Conservation (phyloP, 345 rosid genomes). For the Raphanus sativus region DNA sequence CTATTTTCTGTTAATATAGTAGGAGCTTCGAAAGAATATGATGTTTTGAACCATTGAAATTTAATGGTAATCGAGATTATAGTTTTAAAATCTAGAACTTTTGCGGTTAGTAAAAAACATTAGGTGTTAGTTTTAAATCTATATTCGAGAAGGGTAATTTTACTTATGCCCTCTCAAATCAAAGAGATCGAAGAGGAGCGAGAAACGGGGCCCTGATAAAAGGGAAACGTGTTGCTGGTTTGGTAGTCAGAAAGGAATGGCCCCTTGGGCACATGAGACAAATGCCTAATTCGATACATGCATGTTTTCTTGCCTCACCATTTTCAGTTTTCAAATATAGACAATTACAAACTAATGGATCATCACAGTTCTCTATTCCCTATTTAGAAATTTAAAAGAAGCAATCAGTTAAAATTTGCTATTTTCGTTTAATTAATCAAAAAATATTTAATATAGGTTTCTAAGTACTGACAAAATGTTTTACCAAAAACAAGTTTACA, state of each 20-base stretch:
- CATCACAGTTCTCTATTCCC: not conserved
- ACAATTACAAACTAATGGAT: not conserved
- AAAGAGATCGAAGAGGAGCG: constrained; percentile 1
- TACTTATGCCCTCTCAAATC: not conserved
- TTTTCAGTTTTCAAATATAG: constrained; percentile 9
- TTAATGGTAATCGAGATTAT: not conserved
- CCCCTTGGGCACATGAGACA: constrained; percentile 31
- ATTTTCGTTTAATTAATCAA: not conserved
- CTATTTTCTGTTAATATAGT: not conserved
- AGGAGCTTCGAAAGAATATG: not conserved
- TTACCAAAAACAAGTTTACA: not conserved
- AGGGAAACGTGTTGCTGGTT: constrained; percentile 21
- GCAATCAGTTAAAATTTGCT: not conserved
- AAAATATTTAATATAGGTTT: not conserved
- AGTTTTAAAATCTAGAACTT: not conserved
- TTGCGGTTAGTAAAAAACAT: not conserved
- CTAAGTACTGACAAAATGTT: not conserved
- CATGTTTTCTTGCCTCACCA: constrained; percentile 36
- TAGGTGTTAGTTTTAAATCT: not conserved
- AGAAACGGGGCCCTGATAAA: constrained; percentile 17
- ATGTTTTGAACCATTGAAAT: not conserved
- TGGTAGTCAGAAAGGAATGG: constrained; percentile 30
- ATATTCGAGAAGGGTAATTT: not conserved
- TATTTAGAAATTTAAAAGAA: not conserved
- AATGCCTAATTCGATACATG: constrained; percentile 38